Evolutionary conservation across 2,329 filamentous ascomycete genomes (phyloP).

Genomic region (Teratosphaeria zuluensis): DNA sequence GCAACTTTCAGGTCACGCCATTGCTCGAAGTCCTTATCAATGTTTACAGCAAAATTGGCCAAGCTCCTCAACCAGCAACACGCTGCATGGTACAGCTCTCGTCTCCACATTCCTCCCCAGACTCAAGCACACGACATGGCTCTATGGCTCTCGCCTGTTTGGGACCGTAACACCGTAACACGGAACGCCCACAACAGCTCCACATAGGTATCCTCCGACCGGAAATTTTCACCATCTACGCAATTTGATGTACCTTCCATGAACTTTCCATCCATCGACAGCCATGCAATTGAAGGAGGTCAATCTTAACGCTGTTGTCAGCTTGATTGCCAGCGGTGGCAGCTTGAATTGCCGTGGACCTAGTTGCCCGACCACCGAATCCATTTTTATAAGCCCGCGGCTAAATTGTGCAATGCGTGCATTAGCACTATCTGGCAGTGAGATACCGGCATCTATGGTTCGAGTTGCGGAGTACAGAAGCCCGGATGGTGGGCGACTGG

Average conservation of each 20-base stretch:
- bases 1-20: not conserved
- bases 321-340: too few species aligned
- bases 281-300: too few species aligned
- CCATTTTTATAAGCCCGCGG: not conserved
- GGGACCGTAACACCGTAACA: not conserved
- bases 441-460: not conserved
- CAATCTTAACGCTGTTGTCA: too few species aligned
- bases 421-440: not conserved
- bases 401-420: not conserved
- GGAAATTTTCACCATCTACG: too few species aligned
- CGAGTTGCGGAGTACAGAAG: not conserved
- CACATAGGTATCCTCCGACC: not conserved
- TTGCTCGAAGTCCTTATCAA: not conserved
- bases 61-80: not conserved
- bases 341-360: too few species aligned
- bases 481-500: not conserved
- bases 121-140: not conserved
- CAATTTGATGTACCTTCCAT: too few species aligned
- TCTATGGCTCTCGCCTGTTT: not conserved
- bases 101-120: not conserved
- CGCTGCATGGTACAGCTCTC: not conserved
- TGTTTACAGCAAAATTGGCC: not conserved
- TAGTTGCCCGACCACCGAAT: too few species aligned
- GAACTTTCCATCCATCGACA: too few species aligned
- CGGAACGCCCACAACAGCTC: not conserved